phyloP scores from a whole-genome alignment of 345 rosid species.

The Erucastrum elatum region DNA sequence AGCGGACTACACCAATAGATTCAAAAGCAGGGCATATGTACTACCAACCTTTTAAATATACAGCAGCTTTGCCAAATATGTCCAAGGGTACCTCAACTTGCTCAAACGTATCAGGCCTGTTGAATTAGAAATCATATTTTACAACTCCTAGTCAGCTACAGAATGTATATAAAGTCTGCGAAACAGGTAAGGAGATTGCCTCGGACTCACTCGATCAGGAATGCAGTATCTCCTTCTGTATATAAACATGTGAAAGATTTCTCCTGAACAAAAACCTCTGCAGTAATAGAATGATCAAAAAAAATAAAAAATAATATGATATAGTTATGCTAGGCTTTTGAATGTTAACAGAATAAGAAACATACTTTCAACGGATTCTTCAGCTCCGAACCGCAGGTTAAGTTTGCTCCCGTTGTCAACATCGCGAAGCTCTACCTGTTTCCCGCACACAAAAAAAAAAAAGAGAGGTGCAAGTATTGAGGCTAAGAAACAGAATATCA shows the following conservation, averaged over 20 bases:
- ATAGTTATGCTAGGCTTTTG: neutral
- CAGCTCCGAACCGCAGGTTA: constrained; percentile 79
- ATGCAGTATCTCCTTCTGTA: constrained; percentile 63
- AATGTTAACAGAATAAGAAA: constrained; percentile 12
- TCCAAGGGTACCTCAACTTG: constrained; percentile 78
- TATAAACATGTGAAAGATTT: constrained; percentile 77
- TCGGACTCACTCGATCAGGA: constrained; percentile 72
- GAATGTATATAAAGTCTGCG: neutral
- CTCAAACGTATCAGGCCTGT: constrained; percentile 77
- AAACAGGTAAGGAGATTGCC: neutral
- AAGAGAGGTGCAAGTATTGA: constrained; percentile 2
- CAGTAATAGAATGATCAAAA: constrained; percentile 2
- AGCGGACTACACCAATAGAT: neutral
- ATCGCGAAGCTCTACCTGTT: constrained; percentile 89
- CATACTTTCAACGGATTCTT: constrained; percentile 83
- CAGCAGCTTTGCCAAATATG: constrained; percentile 74
- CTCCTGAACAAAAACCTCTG: constrained; percentile 88
- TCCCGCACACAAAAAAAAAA: constrained; percentile 8
- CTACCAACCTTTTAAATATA: constrained; percentile 66
- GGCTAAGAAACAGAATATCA: constrained; percentile 9
- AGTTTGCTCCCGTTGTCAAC: constrained; percentile 82
- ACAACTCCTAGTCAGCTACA: neutral
- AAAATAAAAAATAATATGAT: neutral
- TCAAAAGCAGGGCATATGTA: neutral
- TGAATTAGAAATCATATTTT: neutral